Evolutionary conservation across 1,284 basidiomycete genomes (phyloP), one percentile per base, ranked within the genome.

Genomic region (Coniophora puteana): DNA sequence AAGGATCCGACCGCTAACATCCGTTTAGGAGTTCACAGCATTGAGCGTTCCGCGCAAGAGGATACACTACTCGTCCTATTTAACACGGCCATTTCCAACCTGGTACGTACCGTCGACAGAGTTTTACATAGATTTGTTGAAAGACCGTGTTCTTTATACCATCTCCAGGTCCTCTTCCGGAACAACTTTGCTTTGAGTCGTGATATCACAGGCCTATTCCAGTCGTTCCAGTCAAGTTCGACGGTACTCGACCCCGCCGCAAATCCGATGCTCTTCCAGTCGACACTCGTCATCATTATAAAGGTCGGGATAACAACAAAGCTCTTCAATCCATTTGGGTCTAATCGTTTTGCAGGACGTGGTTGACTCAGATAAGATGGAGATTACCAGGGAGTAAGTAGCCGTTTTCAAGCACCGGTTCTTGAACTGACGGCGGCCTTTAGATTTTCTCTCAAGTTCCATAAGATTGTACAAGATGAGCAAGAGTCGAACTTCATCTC

Each of bases 1-100:
- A 14, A 27, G 12, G 30, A 14, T 32, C 14, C 20, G n/a, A 20
- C 3, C 36, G 16, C 25, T 25, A 12, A 41, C 11, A 37, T 43
- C 2, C n/a, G 2, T 21, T 50, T 17, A 81, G 78, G 79, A 32
- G 76, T 81, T 0, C 79, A 81, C 44, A 78, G 76, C 38, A 78
- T 80, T 21, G 79, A 82, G 48, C 61, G 79, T 1, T 79, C 76
- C 0, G 71, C 75, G 5, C 79, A 82, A 53, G 79, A 82, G 50
- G 80, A 82, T 38, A 77, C 73, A 0, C 58, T 82, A 1, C 66
- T 82, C 3, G 79, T 82, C 1, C 52, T 83, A 1, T 80, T 82
- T 56, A 82, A 80, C 50, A 76, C 77, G 1, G 80, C 80, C 0
- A 67, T 83, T 18, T 82, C 80, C 0, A 82, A 83, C 51, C 51